Conservation (phyloP, 192 early-diverging fungal genomes). For the Umbelopsis isabellina region DNA sequence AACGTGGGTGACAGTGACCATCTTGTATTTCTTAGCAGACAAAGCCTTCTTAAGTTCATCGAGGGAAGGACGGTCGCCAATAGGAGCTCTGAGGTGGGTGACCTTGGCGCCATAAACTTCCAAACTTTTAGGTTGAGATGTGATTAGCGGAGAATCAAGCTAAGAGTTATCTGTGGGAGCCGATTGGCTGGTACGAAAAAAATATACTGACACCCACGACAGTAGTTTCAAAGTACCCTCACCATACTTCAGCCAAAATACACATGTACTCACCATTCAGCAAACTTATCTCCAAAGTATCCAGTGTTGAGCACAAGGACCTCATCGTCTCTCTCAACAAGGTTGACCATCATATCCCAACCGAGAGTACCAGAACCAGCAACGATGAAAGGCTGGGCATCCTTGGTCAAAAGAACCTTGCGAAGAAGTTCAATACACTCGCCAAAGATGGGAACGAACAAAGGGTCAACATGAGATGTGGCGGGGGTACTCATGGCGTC, state of each 20-base stretch:
- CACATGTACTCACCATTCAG: conserved; percentile 69
- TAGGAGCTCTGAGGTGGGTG: conserved; percentile 69
- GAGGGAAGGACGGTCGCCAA: conserved; percentile 72
- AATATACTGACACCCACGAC: conserved; percentile 21
- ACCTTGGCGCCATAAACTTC: conserved; percentile 89
- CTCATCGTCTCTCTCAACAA: conserved; percentile 86
- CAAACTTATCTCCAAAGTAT: conserved; percentile 96
- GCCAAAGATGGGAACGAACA: conserved; percentile 88
- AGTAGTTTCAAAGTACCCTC: conserved; percentile 25
- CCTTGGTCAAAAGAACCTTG: conserved; percentile 75
- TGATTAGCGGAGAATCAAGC: conserved; percentile 1
- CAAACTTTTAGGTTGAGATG: conserved; percentile 51
- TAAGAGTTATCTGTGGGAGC: neutral
- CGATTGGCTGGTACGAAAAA: conserved; percentile 26
- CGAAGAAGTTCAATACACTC: conserved; percentile 84
- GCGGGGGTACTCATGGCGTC: conserved; percentile 86
- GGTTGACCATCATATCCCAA: conserved; percentile 96
- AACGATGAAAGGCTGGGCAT: conserved; percentile 91
- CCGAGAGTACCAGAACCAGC: conserved; percentile 97
- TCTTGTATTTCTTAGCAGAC: conserved; percentile 70
- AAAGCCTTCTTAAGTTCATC: conserved; percentile 71
- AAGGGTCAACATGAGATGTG: conserved; percentile 89
- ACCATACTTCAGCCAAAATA: neutral
- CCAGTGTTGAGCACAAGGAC: conserved; percentile 91
- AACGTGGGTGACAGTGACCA: conserved; percentile 92